phyloP scores from a whole-genome alignment of 1,284 basidiomycete species.

The Mycena sp. region DNA sequence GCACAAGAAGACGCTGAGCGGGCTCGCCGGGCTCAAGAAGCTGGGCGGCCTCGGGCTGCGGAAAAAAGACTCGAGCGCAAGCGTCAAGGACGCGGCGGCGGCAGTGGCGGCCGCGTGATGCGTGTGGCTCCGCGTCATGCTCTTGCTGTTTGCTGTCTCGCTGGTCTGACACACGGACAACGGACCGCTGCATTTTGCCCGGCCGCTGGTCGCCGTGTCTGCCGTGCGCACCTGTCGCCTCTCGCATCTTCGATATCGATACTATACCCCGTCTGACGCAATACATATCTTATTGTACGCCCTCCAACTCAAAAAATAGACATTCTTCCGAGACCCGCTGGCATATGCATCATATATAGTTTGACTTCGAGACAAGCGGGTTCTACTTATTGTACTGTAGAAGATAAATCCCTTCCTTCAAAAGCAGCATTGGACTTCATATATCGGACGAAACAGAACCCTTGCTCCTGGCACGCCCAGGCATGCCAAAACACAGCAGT shows the following conservation, averaged over 20 bases:
- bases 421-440: no score
- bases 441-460: no score
- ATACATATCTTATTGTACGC: not conserved
- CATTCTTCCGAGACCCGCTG: no score
- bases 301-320: no score
- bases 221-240: not conserved
- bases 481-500: no score
- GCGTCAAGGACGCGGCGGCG: conserved; percentile 44
- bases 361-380: no score
- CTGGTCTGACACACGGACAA: not conserved
- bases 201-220: not conserved
- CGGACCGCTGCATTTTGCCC: not conserved
- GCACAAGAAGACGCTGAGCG: conserved; percentile 65
- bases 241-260: conserved; percentile 8
- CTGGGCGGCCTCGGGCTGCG: conserved; percentile 53
- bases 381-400: no score
- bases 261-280: conserved; percentile 18
- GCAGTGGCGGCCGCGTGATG: conserved; percentile 11
- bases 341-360: no score
- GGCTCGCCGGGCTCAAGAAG: conserved; percentile 64
- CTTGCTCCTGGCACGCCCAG: no score
- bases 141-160: not conserved
- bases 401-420: no score
- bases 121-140: not conserved
- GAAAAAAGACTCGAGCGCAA: conserved; percentile 63